These are phyloP conservation scores for Puccinia coronata DNA, from an alignment of 1,284 basidiomycete species.

Conservation along the genomic window DNA sequence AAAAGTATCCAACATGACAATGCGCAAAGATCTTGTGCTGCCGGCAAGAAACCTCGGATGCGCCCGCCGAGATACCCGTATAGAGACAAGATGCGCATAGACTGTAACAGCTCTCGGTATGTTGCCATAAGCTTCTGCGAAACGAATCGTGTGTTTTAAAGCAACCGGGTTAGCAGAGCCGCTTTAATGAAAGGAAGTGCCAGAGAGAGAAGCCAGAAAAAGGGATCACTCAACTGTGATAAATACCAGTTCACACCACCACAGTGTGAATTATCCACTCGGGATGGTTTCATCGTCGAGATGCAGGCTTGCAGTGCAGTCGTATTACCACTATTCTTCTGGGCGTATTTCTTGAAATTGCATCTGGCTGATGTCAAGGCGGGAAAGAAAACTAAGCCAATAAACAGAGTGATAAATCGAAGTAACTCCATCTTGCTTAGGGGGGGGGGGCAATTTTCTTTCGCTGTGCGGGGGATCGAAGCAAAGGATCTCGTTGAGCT, in stretches of 20 bases:
- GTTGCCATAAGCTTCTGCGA: not conserved
- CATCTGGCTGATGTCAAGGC: not conserved
- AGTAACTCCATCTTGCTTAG: not conserved
- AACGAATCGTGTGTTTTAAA: not conserved
- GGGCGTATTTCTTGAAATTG: constrained; percentile 8
- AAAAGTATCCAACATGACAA: constrained; percentile 23
- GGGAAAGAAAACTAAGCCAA: not conserved
- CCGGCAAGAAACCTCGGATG: constrained; percentile 26
- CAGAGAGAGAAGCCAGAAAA: not conserved
- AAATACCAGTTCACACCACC: constrained; percentile 27
- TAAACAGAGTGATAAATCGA: not conserved
- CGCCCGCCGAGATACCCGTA: constrained; percentile 9
- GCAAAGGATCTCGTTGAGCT: not conserved
- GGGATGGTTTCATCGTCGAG: constrained; percentile 15
- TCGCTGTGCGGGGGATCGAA: not conserved
- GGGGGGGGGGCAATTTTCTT: too few species aligned
- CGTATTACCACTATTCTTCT: not conserved
- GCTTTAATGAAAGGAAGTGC: too few species aligned
- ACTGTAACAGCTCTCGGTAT: not conserved
- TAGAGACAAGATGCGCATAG: constrained; percentile 8
- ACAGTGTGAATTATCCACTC: constrained; percentile 18
- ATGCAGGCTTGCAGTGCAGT: not conserved
- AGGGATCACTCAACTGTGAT: not conserved
- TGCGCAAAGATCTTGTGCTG: constrained; percentile 1
- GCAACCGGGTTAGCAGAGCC: not conserved